Percentiles rank a stretch among this genome's conserved stretches.
Evolutionary conservation across 106 monocot genomes (phyloP).

Genomic region (Chionographis japonica): DNA sequence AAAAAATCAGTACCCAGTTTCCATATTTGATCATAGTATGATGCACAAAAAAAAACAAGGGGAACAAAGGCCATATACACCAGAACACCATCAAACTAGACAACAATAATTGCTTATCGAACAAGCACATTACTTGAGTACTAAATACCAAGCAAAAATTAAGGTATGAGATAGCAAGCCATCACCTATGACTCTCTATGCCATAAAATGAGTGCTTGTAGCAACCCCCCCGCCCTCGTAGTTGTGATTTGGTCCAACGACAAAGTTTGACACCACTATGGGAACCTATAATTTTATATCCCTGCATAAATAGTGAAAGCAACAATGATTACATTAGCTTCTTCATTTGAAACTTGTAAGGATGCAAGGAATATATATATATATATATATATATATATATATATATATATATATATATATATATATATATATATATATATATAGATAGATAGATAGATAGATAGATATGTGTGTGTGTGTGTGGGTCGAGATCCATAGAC

Average conservation of each 20-base stretch:
- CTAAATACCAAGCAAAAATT: not conserved
- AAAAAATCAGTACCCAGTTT: too few species aligned
- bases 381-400: too few species aligned
- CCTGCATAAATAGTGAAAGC: constrained; percentile 36
- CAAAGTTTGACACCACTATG: constrained; percentile 98
- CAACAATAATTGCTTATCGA: not conserved
- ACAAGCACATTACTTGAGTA: not conserved
- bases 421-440: too few species aligned
- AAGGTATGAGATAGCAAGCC: not conserved
- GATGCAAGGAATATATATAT: not conserved
- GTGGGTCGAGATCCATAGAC: too few species aligned
- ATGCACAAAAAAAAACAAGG: not conserved
- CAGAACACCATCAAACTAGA: not conserved
- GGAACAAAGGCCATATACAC: too few species aligned
- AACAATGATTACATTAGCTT: not conserved
- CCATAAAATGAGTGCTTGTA: constrained; percentile 99
- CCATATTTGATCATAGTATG: too few species aligned
- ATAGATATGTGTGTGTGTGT: too few species aligned
- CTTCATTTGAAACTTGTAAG: not conserved
- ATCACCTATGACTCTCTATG: constrained; percentile 92
- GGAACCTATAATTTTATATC: constrained; percentile 97
- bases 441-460: too few species aligned
- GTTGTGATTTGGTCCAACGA: constrained; percentile 98
- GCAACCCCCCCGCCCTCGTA: constrained; percentile 94
- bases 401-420: too few species aligned